Conservation (phyloP, 2,329 filamentous ascomycete genomes). For the Teratosphaeria viscida region DNA sequence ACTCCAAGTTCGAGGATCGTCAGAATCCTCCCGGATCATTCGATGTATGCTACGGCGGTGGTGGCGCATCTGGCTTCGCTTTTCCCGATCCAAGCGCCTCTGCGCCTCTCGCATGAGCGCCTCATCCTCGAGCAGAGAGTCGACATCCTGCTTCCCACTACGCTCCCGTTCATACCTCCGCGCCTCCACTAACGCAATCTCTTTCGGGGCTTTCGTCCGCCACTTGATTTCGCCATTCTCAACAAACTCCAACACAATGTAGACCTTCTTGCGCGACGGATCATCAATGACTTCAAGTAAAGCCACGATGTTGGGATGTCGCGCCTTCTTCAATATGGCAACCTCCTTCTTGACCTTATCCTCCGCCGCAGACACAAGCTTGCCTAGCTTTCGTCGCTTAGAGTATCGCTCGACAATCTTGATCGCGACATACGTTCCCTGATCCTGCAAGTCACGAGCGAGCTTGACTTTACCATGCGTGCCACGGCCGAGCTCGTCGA, state of each 20-base stretch:
- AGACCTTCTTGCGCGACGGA: constrained; percentile 91
- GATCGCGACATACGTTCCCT: constrained; percentile 72
- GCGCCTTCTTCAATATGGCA: constrained; percentile 94
- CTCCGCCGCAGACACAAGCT: constrained; percentile 51
- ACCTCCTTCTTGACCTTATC: constrained; percentile 92
- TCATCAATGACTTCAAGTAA: constrained; percentile 96
- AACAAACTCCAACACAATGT: constrained; percentile 92
- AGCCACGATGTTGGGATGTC: constrained; percentile 93
- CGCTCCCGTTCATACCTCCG: constrained; percentile 66
- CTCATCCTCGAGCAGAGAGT: constrained; percentile 33
- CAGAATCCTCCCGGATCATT: constrained; percentile 6
- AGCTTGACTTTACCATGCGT: constrained; percentile 98
- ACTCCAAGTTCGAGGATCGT: constrained; percentile 64
- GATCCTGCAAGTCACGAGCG: constrained; percentile 64
- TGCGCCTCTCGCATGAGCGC: constrained; percentile 34
- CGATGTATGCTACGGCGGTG: constrained; percentile 18
- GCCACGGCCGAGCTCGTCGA: constrained; percentile 89
- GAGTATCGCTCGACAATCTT: constrained; percentile 97
- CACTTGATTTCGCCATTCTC: constrained; percentile 89
- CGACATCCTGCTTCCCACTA: constrained; percentile 35
- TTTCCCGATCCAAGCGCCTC: constrained; percentile 46
- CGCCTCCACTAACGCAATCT: constrained; percentile 75
- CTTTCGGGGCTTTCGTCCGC: constrained; percentile 77
- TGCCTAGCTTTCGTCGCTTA: constrained; percentile 82
- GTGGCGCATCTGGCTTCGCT: constrained; percentile 27